Evolutionary conservation across 805 yeast species (phyloP), one percentile per base, ranked within the genome.

Genomic region (Barnettozyma pratensis): DNA sequence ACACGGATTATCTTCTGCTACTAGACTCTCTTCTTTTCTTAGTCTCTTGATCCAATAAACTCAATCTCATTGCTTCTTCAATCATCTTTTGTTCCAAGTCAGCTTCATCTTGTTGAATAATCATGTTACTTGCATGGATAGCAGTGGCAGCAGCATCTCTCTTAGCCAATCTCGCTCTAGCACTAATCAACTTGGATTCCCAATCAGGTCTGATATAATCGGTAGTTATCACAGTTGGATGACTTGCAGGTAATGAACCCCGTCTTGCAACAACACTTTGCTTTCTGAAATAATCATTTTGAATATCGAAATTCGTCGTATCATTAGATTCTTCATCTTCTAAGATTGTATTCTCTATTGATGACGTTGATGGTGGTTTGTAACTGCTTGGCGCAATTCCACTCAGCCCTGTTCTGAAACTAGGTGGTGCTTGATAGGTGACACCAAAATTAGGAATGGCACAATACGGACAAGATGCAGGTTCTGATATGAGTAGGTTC

Each of bases 131-230:
- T 2, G 96, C 91, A 66, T 92, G 98, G 37, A 92, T 79, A 0
- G 96, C 96, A 34, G 88, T 87, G 0, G 98, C 98, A 11, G 96
- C 88, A 0, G 97, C 97, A 0, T 97, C 83, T 59, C 89, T 77
- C 49, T 96, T 77, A 0, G 96, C 96, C 35, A 89, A 69, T 54
- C 83, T 83, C 50, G 83, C 76, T 45, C 91, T 77, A 5, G 96
- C 96, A 44, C 79, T 74, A 7, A 75, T 72, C 42, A 92, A 74
- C 54, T 81, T 85, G 19, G 73, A 67, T 58, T 87, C 90, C 99
- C 99, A 92, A 61, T 88, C 96, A 1, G 99, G 98, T 45, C 97
- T 75, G 39, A 92, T 87, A 53, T 66, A 69, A 67, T 92, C 99
- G 8, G 89, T 80, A 0, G 92, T 82, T 28, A 90, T 75, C 5